Conservation (phyloP, 108 stramenopile species). For the Cylindrotheca closterium region DNA sequence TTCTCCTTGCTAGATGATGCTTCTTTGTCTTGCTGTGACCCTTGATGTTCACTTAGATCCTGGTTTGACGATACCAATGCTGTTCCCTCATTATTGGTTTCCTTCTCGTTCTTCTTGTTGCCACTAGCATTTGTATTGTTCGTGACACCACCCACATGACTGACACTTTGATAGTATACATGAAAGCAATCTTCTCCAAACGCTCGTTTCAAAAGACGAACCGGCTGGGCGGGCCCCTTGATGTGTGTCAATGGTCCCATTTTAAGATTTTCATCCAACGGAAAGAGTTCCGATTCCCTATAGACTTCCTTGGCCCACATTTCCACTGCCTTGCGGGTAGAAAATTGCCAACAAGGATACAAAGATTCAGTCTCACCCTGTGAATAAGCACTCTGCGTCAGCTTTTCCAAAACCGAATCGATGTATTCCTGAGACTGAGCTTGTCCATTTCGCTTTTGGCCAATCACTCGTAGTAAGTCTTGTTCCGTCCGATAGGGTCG, state of each 20-base stretch:
- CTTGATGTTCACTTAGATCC: conserved; percentile 9
- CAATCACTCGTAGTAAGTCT: conserved; percentile 44
- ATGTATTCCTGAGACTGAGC: conserved; percentile 46
- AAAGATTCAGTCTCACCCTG: conserved; percentile 8
- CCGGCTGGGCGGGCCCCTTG: conserved; percentile 46
- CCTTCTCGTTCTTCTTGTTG: not conserved
- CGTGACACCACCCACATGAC: conserved; percentile 21
- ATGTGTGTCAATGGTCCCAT: conserved; percentile 59
- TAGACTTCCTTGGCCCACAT: conserved; percentile 74
- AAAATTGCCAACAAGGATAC: conserved; percentile 68
- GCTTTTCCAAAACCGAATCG: conserved; percentile 29
- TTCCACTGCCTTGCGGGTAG: conserved; percentile 71
- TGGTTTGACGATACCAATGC: conserved; percentile 13
- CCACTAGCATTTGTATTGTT: not conserved
- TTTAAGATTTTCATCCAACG: conserved; percentile 36
- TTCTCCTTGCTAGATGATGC: not conserved
- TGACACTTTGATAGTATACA: conserved; percentile 60
- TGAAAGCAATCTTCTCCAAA: conserved; percentile 77
- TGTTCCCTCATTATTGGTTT: not conserved
- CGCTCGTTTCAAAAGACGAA: conserved; percentile 48
- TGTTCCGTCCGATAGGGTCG: conserved; percentile 39
- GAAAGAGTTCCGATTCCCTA: conserved; percentile 53
- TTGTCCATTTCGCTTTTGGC: conserved; percentile 59
- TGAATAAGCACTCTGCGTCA: conserved; percentile 7
- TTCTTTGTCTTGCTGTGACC: not conserved